Evolutionary conservation across 345 rosid genomes (phyloP), one percentile per base, ranked within the genome.

Genomic region (Dimocarpus longan): DNA sequence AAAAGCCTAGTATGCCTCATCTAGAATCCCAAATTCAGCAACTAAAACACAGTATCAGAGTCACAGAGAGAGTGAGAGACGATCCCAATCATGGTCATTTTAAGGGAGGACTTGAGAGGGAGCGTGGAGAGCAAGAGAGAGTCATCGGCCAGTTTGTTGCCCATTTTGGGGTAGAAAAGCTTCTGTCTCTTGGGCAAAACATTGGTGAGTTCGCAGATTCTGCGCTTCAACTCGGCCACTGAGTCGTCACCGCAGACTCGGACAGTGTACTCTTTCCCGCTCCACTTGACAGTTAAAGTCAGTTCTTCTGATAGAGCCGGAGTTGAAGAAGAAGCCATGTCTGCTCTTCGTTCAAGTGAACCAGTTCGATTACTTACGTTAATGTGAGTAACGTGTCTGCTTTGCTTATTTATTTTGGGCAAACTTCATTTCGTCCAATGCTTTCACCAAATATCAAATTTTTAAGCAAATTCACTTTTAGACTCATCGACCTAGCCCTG

Each of bases 51-150:
- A 54, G n/a, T 54, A 54, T 54, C 59, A 54, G 66, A 62, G 24
- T 22, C 66, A 22, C 44, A 19, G 66, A 69, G 50, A 73, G n/a
- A 57, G 42, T 21, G 56, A 48, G 65, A 78, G 59, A 64, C 54
- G 48, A 76, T 92, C 98, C 98, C 97, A 76, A 92, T 96, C 97
- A 93, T 96, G 66, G 97, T 96, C 97, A 96, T 96, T 87, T 96
- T 96, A 77, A 91, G 89, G 9, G 97, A 89, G 67, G 97, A 80
- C 79, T 96, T 96, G 79, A 93, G 94, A 32, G 97, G 92, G 24
- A 96, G 79, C 62, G 88, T 85, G 50, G 93, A 92, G 82, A 96
- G 92, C 79, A 96, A 73, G 60, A 91, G 76, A 52, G 92, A 76
- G 70, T 91, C 97, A 54, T 94, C 97, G 64, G 98, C 85, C 80